Conservation (phyloP, 2,329 filamentous ascomycete species). For the Beauveria brongniartii region DNA sequence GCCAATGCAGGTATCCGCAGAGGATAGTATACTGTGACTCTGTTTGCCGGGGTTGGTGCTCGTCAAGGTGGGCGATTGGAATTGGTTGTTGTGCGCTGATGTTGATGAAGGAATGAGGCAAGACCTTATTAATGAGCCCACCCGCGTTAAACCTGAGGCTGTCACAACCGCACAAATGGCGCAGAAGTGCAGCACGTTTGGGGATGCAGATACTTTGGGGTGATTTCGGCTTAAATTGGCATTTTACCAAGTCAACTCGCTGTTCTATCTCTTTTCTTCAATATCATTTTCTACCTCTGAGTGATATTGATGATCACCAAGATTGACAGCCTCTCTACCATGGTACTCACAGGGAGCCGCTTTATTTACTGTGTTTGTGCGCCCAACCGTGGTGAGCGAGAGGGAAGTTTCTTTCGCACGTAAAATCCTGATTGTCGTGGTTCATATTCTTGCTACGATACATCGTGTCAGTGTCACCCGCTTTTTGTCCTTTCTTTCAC, state of each 20-base stretch:
- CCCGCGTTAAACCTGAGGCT: not conserved
- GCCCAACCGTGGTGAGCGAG: not conserved
- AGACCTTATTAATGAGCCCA: not conserved
- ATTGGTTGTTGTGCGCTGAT: not conserved
- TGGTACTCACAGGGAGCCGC: not conserved
- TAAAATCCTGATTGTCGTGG: not conserved
- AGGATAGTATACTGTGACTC: not conserved
- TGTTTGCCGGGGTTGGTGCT: not conserved
- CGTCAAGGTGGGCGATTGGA: not conserved
- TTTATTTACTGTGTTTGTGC: not conserved
- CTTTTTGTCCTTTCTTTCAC: too few species aligned
- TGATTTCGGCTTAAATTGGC: too few species aligned
- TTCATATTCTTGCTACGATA: too few species aligned
- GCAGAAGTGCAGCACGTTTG: not conserved
- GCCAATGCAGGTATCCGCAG: not conserved
- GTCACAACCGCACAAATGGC: not conserved
- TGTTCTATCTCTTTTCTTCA: too few species aligned
- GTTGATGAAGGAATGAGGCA: not conserved
- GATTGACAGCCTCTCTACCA: not conserved
- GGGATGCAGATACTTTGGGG: not conserved
- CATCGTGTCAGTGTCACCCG: too few species aligned
- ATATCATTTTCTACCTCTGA: not conserved
- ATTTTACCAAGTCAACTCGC: too few species aligned
- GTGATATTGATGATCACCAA: not conserved
- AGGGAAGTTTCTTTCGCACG: not conserved